Evolutionary conservation across 2,329 filamentous ascomycete genomes (phyloP), one percentile per base, ranked within the genome.

Genomic region (Pyrenophora seminiperda): DNA sequence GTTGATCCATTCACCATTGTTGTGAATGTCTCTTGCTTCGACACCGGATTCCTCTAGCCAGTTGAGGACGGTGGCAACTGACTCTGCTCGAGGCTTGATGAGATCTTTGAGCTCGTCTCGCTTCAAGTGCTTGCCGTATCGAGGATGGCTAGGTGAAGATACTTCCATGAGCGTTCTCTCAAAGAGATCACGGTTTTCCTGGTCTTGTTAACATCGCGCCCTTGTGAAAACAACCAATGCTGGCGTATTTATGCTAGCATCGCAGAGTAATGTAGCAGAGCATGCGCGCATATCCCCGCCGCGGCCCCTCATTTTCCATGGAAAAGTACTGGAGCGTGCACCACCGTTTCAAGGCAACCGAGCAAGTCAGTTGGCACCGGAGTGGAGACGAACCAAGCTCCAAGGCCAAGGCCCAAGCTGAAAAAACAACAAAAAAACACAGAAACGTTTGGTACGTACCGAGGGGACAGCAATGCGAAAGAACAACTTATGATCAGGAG

Each of bases 41-140:
- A 88, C 73, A 29, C 78, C 79, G 45, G 81, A 77, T 18, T 74
- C 63, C 22, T 72, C 61, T 11, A 89, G 75, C 85, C 86, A 89
- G 5, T 70, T 64, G 3, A 81, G 56, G 14, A 88, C 77, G 2
- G 75, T 74, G 20, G 75, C 64, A 11, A 78, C 77, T 3, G 79
- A 78, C 17, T 78, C 74, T 0, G 73, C 65, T 3, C 76, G 71
- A 0, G 84, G 83, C 14, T 79, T 79, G 31, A 85, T 73, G 46
- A 82, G 75, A 0, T 75, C 72, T 22, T 79, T 79, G 29, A 88
- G 68, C 59, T 87, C 78, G 27, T 84, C 78, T n/a, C 80, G 79
- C 49, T 79, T 83, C 71, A 89, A 72, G 61, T 88, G 83, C 59
- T 79, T 75, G 29, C 86, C 85, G 65, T 89, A 89, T 15, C 73